These are phyloP conservation scores for Ramaria sp. DNA, from an alignment of 768 basidiomycete genomes.

Conservation along the genomic window DNA sequence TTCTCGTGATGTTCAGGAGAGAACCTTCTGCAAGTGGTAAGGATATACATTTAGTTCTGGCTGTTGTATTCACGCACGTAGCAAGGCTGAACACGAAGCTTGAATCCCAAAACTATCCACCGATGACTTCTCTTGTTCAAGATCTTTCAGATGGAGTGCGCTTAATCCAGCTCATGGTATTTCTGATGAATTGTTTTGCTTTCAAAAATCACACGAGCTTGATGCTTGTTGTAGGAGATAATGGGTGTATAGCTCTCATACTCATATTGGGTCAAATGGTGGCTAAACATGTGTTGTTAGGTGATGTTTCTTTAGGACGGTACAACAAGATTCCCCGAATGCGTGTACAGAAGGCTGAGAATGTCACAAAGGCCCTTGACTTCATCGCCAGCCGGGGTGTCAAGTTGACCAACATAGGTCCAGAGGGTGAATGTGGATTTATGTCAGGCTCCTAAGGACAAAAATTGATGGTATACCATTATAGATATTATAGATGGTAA, in stretches of 20 bases:
- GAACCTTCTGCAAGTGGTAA: constrained; percentile 90
- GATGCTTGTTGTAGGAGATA: constrained; percentile 62
- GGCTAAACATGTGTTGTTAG: constrained; percentile 25
- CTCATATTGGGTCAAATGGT: constrained; percentile 4
- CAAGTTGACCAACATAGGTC: constrained; percentile 94
- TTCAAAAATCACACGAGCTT: neutral
- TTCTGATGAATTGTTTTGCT: constrained; percentile 7
- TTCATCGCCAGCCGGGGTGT: constrained; percentile 92
- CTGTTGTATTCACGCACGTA: constrained; percentile 3
- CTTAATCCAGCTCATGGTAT: constrained; percentile 88
- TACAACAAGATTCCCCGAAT: constrained; percentile 87
- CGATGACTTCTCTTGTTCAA: constrained; percentile 80
- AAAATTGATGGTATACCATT: neutral
- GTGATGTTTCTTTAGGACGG: constrained; percentile 85
- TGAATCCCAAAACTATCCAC: constrained; percentile 71
- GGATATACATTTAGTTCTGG: neutral
- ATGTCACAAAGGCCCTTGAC: constrained; percentile 92
- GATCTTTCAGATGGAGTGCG: constrained; percentile 95
- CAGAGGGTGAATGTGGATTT: constrained; percentile 48
- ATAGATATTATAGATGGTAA: constrained; percentile 99
- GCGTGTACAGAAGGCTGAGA: constrained; percentile 95
- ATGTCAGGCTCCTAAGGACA: neutral
- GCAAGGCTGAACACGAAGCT: constrained; percentile 92
- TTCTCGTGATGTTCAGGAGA: constrained; percentile 57
- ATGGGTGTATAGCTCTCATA: constrained; percentile 52